These are phyloP conservation scores for Coemansia sp. DNA, from an alignment of 192 early-diverging fungal genomes.

Conservation along the genomic window DNA sequence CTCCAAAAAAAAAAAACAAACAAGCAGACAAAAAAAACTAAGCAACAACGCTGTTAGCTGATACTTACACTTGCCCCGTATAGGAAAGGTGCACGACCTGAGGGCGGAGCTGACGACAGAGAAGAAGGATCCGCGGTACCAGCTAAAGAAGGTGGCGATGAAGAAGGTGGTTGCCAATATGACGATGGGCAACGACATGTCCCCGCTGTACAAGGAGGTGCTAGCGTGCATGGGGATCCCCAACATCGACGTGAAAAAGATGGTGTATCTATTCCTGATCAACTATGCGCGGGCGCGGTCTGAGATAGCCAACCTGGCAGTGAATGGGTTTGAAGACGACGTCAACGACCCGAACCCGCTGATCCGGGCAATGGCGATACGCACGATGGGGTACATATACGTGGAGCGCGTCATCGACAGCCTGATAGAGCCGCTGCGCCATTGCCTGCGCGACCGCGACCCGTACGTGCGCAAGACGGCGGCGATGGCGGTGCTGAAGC, in stretches of 20 bases:
- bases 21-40: too few relatives aligned
- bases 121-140: constrained; percentile 77
- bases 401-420: constrained; percentile 95
- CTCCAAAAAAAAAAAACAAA: neutral
- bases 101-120: constrained; percentile 82
- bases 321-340: constrained; percentile 98
- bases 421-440: constrained; percentile 86
- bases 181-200: constrained; percentile 99
- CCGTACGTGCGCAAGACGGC: constrained; percentile 98
- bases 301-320: constrained; percentile 93
- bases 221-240: constrained; percentile 89
- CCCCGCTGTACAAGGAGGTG: constrained; percentile 87
- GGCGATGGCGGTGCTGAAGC: constrained; percentile 90
- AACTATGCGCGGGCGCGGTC: constrained; percentile 97
- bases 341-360: constrained; percentile 92
- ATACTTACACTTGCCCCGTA: neutral
- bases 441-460: constrained; percentile 87
- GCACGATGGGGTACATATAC: constrained; percentile 97
- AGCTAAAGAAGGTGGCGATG: constrained; percentile 79
- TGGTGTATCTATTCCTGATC: constrained; percentile 97
- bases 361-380: constrained; percentile 92
- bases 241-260: constrained; percentile 95
- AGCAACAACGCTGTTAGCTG: neutral
- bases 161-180: constrained; percentile 99
- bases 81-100: constrained; percentile 91